These are phyloP conservation scores for Boletus calvinii DNA, from an alignment of 1,284 basidiomycete species.

Conservation along the genomic window DNA sequence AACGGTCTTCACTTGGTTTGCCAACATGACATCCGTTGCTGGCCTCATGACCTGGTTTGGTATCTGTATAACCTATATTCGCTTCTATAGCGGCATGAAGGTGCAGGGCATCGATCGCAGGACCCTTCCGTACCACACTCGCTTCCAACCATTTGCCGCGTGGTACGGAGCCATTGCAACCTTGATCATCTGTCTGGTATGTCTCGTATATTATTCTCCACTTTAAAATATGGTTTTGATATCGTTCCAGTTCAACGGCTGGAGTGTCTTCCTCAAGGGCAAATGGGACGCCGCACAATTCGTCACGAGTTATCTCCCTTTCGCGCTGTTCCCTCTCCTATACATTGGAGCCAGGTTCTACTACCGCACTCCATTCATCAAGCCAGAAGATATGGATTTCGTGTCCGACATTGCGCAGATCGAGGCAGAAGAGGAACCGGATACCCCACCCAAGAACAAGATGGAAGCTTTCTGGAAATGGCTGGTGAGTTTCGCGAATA, in stretches of 20 bases:
- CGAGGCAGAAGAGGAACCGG: conserved; percentile 68
- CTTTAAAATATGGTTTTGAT: neutral
- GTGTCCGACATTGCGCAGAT: conserved; percentile 68
- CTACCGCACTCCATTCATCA: conserved; percentile 48
- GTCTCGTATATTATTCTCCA: conserved; percentile 30
- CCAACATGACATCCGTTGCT: conserved; percentile 68
- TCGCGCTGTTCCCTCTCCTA: conserved; percentile 74
- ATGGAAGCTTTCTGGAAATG: conserved; percentile 69
- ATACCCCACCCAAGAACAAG: conserved; percentile 68
- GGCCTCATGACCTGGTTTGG: conserved; percentile 84
- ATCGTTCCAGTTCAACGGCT: conserved; percentile 63
- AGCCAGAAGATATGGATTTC: conserved; percentile 76
- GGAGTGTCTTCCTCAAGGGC: conserved; percentile 71
- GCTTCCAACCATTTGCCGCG: conserved; percentile 69
- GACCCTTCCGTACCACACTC: conserved; percentile 63
- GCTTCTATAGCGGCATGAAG: conserved; percentile 76
- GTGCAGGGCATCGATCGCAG: conserved; percentile 70
- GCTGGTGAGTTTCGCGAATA: conserved; percentile 51
- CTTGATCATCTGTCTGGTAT: conserved; percentile 65
- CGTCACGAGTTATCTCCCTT: conserved; percentile 78
- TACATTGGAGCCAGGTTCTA: conserved; percentile 60
- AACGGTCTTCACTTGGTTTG: conserved; percentile 74
- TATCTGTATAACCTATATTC: conserved; percentile 76
- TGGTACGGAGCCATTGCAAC: conserved; percentile 61
- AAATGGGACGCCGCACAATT: conserved; percentile 61